phyloP scores from a whole-genome alignment of 768 basidiomycete species.

The Termitomyces sp. region DNA sequence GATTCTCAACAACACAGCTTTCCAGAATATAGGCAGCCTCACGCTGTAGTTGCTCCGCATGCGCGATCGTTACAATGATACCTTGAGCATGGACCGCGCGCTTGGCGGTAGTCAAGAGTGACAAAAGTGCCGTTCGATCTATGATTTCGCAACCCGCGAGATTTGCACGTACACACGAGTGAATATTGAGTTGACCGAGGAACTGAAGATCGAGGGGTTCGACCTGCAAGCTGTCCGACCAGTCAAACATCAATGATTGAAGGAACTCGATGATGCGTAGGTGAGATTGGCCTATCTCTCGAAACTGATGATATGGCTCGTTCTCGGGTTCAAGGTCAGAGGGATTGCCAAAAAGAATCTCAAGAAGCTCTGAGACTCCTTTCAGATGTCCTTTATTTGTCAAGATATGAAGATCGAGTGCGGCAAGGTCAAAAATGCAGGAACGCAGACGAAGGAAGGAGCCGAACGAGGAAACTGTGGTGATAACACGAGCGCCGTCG shows the following conservation, averaged over 20 bases:
- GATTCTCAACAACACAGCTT: constrained; percentile 84
- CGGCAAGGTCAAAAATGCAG: constrained; percentile 78
- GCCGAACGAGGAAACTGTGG: constrained; percentile 62
- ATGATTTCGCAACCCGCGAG: constrained; percentile 77
- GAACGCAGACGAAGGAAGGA: constrained; percentile 82
- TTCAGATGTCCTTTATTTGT: constrained; percentile 75
- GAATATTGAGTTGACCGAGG: constrained; percentile 60
- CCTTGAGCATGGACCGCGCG: constrained; percentile 65
- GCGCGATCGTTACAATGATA: constrained; percentile 51
- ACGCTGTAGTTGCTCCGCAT: constrained; percentile 57
- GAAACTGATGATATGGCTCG: constrained; percentile 52
- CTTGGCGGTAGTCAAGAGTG: constrained; percentile 57
- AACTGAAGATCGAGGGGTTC: constrained; percentile 57
- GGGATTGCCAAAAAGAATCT: constrained; percentile 75
- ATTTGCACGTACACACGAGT: constrained; percentile 64
- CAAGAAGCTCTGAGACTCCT: constrained; percentile 66
- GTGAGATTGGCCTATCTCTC: constrained; percentile 75
- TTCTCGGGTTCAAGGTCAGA: constrained; percentile 45
- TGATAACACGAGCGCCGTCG: constrained; percentile 65
- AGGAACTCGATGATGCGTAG: constrained; percentile 85
- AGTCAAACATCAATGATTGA: constrained; percentile 82
- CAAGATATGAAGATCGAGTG: constrained; percentile 84
- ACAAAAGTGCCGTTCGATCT: constrained; percentile 66
- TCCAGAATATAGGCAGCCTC: constrained; percentile 78
- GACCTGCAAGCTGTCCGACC: constrained; percentile 71